phyloP scores from a whole-genome alignment of 495 filamentous ascomycete species.

The Aspergillus heteromorphus region DNA sequence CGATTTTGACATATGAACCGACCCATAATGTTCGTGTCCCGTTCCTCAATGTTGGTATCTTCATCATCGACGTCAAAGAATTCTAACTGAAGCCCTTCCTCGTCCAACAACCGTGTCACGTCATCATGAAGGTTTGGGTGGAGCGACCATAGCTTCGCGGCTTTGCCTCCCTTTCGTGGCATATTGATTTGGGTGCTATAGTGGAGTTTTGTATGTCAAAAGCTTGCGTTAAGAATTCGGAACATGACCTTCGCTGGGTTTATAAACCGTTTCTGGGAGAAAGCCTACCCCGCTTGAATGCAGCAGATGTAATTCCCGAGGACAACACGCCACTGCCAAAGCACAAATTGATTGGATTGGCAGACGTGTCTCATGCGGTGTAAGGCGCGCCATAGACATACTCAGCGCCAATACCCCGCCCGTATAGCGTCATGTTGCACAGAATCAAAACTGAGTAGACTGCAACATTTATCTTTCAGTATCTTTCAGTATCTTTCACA shows the following conservation, averaged over 20 bases:
- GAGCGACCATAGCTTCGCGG: constrained; percentile 5
- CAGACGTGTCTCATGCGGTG: constrained; percentile 8
- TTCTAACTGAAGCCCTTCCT: constrained; percentile 3
- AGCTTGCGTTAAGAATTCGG: constrained; percentile 6
- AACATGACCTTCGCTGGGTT: constrained; percentile 8
- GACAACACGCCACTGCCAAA: constrained; percentile 10
- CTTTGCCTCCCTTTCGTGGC: constrained; percentile 11
- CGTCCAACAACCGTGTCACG: constrained; percentile 7
- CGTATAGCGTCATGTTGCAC: not conserved
- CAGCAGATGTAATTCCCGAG: constrained; percentile 10
- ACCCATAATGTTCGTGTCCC: constrained; percentile 9
- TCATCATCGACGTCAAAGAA: constrained; percentile 5
- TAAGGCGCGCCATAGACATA: not conserved
- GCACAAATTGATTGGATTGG: constrained; percentile 15
- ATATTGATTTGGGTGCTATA: constrained; percentile 9
- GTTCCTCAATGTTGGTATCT: not conserved
- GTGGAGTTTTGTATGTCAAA: constrained; percentile 6
- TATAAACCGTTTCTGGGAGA: constrained; percentile 7
- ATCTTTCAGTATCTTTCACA: no score
- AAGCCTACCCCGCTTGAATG: constrained; percentile 11
- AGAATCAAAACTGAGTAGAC: constrained; percentile 1
- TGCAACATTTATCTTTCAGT: not conserved
- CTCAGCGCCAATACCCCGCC: not conserved
- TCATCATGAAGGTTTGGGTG: constrained; percentile 10
- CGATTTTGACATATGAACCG: constrained; percentile 5